A percentile compares a stretch with the other conserved stretches of the same genome.
Conservation (phyloP, 805 yeast species). For the Saccharomycopsis sp. region DNA sequence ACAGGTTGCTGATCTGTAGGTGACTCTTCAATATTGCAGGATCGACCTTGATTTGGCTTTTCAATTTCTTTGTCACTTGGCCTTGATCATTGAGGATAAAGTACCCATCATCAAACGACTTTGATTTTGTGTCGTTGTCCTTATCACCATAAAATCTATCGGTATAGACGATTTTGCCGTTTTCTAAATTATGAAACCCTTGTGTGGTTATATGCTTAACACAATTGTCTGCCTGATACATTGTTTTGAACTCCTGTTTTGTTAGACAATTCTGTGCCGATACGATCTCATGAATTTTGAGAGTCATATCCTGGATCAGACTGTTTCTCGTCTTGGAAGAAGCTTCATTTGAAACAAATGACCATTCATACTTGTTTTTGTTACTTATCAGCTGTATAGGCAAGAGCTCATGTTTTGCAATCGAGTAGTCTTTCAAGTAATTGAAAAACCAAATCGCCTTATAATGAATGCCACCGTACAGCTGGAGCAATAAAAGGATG, state of each 20-base stretch:
- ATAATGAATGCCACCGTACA: conserved; percentile 40
- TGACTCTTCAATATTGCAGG: not conserved
- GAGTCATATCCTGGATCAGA: not conserved
- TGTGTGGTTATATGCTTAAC: not conserved
- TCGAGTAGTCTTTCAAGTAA: conserved; percentile 29
- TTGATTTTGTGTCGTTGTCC: not conserved
- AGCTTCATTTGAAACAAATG: not conserved
- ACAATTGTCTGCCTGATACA: not conserved
- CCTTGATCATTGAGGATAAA: not conserved
- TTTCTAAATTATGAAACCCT: not conserved
- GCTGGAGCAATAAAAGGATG: conserved; percentile 36
- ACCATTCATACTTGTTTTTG: not conserved
- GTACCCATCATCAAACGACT: not conserved
- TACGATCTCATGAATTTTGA: not conserved
- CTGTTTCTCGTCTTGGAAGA: not conserved
- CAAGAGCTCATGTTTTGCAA: not conserved
- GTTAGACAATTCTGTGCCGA: not conserved
- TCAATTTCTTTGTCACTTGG: conserved; percentile 4
- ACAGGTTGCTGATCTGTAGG: not conserved
- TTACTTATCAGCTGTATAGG: not conserved
- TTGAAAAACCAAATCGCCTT: conserved; percentile 38
- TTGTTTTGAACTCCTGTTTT: not conserved
- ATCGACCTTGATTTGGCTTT: conserved; percentile 4
- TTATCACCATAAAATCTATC: not conserved
- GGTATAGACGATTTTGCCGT: not conserved